Evolutionary conservation across 495 filamentous ascomycete genomes (phyloP).

Genomic region (Pseudomonodictys pantanalensis): DNA sequence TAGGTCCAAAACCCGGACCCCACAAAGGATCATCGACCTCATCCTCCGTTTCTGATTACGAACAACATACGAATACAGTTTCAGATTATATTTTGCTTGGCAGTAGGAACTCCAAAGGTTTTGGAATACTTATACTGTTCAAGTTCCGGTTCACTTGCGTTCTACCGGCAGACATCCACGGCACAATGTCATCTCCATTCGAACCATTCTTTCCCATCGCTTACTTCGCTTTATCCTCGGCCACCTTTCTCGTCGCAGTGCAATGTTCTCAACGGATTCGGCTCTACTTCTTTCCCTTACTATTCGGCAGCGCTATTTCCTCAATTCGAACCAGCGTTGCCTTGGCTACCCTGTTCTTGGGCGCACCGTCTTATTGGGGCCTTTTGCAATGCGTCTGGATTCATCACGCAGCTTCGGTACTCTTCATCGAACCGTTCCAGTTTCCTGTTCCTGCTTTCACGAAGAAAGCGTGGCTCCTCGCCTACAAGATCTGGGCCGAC

Average conservation of each 20-base stretch:
- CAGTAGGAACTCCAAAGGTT: too few species aligned
- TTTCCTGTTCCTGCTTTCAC: background rate
- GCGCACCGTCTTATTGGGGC: background rate
- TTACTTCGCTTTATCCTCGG: background rate
- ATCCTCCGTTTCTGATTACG: too few species aligned
- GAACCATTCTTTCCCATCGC: background rate
- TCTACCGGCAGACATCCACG: too few species aligned
- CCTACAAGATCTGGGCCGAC: conserved; percentile 12
- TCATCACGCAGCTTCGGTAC: conserved; percentile 1
- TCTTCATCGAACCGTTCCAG: background rate
- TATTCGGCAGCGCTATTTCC: background rate
- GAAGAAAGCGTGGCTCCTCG: background rate
- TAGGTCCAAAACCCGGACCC: too few species aligned
- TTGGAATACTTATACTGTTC: too few species aligned
- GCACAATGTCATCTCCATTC: too few species aligned
- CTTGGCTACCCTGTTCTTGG: background rate
- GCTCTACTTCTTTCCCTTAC: background rate
- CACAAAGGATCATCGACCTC: too few species aligned
- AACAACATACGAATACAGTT: too few species aligned
- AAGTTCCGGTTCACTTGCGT: too few species aligned
- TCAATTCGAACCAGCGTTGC: background rate
- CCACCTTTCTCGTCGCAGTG: background rate
- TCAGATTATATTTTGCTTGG: too few species aligned
- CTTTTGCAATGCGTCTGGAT: conserved; percentile 5
- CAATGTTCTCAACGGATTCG: background rate